Evolutionary conservation across 2,329 filamentous ascomycete genomes (phyloP).

Genomic region (Colletotrichum musae): DNA sequence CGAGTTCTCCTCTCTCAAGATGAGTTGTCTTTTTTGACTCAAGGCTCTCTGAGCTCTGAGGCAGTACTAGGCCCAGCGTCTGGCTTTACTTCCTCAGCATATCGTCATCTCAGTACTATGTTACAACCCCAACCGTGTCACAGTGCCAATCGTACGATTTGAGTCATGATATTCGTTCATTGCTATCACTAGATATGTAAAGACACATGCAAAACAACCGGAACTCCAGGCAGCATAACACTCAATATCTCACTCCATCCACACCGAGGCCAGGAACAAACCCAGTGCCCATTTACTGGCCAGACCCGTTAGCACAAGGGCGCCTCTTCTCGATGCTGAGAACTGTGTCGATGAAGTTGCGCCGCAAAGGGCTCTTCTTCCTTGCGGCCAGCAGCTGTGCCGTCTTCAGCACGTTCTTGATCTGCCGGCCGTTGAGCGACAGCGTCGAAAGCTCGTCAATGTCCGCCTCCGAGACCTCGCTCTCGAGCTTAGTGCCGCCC

Average conservation of each 20-base stretch:
- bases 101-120: no score
- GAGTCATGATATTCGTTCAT: no score
- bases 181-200: no score
- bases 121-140: no score
- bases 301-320: slow-evolving; percentile 1
- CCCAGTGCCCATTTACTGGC: background rate
- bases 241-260: background rate
- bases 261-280: background rate
- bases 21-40: no score
- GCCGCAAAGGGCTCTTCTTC: slow-evolving; percentile 44
- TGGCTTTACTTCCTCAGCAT: no score
- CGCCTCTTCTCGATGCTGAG: slow-evolving; percentile 38
- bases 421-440: slow-evolving; percentile 63
- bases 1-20: no score
- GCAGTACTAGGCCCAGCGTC: no score
- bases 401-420: slow-evolving; percentile 62
- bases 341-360: slow-evolving; percentile 37
- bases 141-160: no score
- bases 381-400: slow-evolving; percentile 63
- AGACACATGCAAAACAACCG: no score
- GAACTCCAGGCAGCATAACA: no score
- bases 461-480: slow-evolving; percentile 46
- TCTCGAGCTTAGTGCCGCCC: slow-evolving; percentile 47
- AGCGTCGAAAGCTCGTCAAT: slow-evolving; percentile 55
- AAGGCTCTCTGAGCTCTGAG: no score